Conservation (phyloP, 345 rosid species). For the Aquilaria sinensis region DNA sequence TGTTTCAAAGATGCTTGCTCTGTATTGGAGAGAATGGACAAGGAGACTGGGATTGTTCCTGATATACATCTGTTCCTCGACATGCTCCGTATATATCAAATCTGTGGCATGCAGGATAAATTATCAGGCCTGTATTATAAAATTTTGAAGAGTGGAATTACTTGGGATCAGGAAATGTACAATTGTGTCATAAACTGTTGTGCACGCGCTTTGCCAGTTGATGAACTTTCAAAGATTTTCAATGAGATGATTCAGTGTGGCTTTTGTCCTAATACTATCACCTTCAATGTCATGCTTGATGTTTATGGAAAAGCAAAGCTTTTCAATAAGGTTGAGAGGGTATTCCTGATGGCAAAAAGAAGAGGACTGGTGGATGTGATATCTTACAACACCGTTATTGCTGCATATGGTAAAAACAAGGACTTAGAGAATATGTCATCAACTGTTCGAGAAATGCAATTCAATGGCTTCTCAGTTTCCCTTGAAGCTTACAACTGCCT, state of each 20-base stretch:
- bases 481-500: constrained; percentile 86
- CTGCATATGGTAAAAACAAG: constrained; percentile 62
- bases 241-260: constrained; percentile 65
- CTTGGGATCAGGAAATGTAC: constrained; percentile 89
- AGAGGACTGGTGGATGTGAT: constrained; percentile 70
- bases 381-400: constrained; percentile 77
- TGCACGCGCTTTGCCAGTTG: constrained; percentile 67
- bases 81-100: constrained; percentile 83
- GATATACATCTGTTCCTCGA: constrained; percentile 68
- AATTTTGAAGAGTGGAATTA: constrained; percentile 48
- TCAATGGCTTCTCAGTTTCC: constrained; percentile 81
- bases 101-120: constrained; percentile 51
- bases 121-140: constrained; percentile 46
- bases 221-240: constrained; percentile 72
- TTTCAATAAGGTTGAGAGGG: constrained; percentile 54
- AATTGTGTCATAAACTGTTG: constrained; percentile 86
- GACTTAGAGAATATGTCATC: constrained; percentile 59
- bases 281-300: constrained; percentile 74
- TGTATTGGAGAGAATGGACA: constrained; percentile 69
- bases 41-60: constrained; percentile 51
- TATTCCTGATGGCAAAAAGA: constrained; percentile 58
- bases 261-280: constrained; percentile 56
- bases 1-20: constrained; percentile 61
- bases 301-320: constrained; percentile 80
- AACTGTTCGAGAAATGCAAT: constrained; percentile 63